phyloP scores from a whole-genome alignment of 192 early-diverging fungal genomes.

The Radiomyces spectabilis region DNA sequence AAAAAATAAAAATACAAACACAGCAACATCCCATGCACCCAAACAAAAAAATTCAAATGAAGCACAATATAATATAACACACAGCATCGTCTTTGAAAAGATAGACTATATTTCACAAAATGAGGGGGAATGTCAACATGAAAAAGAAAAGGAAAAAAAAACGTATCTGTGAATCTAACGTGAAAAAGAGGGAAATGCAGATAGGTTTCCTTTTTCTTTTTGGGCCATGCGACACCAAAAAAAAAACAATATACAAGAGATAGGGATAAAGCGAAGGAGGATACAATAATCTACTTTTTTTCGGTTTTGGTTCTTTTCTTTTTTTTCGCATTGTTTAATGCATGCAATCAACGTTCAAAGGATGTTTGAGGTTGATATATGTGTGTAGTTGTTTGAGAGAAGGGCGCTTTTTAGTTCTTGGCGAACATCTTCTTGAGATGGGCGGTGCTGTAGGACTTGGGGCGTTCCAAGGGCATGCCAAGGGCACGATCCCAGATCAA shows the following conservation, averaged over 20 bases:
- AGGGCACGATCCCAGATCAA: slow-evolving; percentile 98
- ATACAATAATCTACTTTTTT: no score
- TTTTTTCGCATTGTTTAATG: no score
- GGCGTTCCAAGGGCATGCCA: slow-evolving; percentile 89
- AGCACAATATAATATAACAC: not conserved
- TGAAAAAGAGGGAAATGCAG: no score
- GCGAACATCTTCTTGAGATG: slow-evolving; percentile 83
- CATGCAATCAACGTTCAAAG: no score
- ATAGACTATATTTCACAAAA: not conserved
- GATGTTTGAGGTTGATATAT: no score
- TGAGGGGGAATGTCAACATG: not conserved
- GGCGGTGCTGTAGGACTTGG: slow-evolving; percentile 86
- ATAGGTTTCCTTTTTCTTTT: no score
- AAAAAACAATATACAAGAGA: no score
- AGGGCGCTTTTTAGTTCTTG: slow-evolving; percentile 33
- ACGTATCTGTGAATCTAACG: no score
- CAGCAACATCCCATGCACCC: not conserved
- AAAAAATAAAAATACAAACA: not conserved
- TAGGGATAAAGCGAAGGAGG: no score
- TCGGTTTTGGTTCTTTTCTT: no score
- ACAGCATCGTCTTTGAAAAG: not conserved
- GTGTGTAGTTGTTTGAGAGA: no score
- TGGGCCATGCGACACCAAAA: no score
- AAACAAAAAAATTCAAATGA: not conserved
- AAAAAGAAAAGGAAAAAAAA: not conserved